phyloP scores from a whole-genome alignment of 805 yeast species.

The Schwanniomyces pseudopolymorphus region DNA sequence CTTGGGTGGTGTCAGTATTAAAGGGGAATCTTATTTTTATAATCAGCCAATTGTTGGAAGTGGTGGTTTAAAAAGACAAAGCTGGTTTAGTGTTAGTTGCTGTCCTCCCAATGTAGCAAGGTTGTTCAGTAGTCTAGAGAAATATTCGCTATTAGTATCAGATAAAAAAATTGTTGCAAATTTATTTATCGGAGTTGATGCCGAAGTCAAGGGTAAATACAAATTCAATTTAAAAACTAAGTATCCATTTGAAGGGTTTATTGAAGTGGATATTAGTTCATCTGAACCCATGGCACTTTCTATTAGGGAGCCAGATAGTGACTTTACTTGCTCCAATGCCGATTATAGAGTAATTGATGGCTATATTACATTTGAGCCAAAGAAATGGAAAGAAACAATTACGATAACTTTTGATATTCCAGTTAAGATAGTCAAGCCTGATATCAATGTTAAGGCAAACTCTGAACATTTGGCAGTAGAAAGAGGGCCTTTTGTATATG shows the following conservation, averaged over 20 bases:
- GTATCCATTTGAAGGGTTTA: constrained; percentile 13
- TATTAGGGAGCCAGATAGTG: constrained; percentile 11
- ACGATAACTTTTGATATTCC: constrained; percentile 11
- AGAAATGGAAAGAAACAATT: constrained; percentile 7
- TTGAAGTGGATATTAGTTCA: constrained; percentile 6
- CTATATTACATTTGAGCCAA: constrained; percentile 8
- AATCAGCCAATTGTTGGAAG: constrained; percentile 17
- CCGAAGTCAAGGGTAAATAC: constrained; percentile 2
- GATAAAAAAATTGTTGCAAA: constrained; percentile 11
- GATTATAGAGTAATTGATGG: constrained; percentile 8
- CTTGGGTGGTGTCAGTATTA: constrained; percentile 20
- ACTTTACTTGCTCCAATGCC: constrained; percentile 3
- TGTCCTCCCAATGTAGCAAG: constrained; percentile 26
- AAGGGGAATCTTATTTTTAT: constrained; percentile 20
- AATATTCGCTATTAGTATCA: constrained; percentile 9
- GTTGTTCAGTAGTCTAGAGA: constrained; percentile 18
- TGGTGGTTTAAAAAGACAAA: constrained; percentile 10
- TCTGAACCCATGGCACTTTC: constrained; percentile 8
- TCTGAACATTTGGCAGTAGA: constrained; percentile 15
- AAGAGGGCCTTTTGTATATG: constrained; percentile 19
- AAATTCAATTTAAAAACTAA: constrained; percentile 7
- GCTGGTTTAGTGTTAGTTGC: constrained; percentile 19
- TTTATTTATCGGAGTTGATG: constrained; percentile 13
- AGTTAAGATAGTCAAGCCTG: constrained; percentile 10
- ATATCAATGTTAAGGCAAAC: constrained; percentile 16